These are phyloP conservation scores for Panicum hallii DNA, from an alignment of 202 grass and related monocot species.

Conservation along the genomic window DNA sequence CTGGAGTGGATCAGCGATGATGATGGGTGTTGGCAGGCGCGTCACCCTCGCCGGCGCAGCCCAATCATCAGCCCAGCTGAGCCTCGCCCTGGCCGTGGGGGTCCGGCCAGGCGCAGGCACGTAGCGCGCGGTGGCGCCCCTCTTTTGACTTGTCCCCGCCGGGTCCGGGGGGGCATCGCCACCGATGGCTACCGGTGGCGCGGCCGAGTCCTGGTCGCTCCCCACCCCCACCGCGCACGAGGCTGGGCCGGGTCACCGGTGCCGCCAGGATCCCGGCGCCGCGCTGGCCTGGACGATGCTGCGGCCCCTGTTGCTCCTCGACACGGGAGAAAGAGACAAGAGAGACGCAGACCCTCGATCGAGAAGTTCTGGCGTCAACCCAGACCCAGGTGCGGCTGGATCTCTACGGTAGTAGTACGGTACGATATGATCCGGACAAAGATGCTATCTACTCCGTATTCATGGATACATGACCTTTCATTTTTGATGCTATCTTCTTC, in stretches of 20 bases:
- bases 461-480: too few species aligned
- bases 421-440: background rate
- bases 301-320: background rate
- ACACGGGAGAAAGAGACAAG: background rate
- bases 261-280: background rate
- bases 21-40: conserved; percentile 27
- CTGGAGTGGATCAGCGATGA: background rate
- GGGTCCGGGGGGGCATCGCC: background rate
- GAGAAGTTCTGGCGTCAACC: too few species aligned
- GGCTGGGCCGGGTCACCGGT: background rate
- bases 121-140: background rate
- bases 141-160: conserved; percentile 41
- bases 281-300: background rate
- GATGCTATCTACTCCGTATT: too few species aligned
- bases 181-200: background rate
- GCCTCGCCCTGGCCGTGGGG: background rate
- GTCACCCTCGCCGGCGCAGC: conserved; percentile 31
- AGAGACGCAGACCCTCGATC: too few species aligned
- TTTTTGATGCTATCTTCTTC: too few species aligned
- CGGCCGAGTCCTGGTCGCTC: background rate
- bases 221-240: background rate
- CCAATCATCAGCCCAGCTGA: conserved; percentile 27
- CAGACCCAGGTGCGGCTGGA: too few species aligned
- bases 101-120: background rate
- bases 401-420: too few species aligned